Evolutionary conservation across 192 early-diverging fungal species (phyloP), one percentile per base, ranked within the genome.

Genomic region (Coemansia sp.): DNA sequence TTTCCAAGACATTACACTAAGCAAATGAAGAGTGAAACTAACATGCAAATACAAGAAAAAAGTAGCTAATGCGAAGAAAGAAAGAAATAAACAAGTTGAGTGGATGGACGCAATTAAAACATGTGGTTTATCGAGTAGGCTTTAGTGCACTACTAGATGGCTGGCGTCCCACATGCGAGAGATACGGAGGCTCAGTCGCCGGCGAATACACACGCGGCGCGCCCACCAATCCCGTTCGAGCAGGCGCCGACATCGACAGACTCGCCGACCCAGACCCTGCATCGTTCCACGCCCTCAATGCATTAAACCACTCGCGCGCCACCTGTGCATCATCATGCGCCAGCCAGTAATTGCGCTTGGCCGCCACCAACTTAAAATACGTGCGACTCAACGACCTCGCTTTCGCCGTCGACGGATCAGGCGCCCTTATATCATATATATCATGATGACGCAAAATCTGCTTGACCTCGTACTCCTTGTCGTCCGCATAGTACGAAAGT

Each of bases 321-420:
- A 50, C 57, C 0, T 23, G 54, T 3, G 60, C 37, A 35, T 81
- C 73, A 16, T 81, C 78, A 22, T 74, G 73, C 2, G 78, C 78
- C 59, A 83, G 52, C 81, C 81, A 83, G 54, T 83, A 83, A 62
- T 66, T 78, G 62, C 81, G 68, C 23, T 75, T 70, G 11, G 57
- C 65, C 0, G 71, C 66, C 22, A 74, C 75, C 12, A 83, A 18
- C 59, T 77, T 74, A 52, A 83, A 75, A 48, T 73, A 78, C 14
- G 70, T 73, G 43, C 75, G 71, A 16, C 39, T 53, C n/a, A 75
- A 55, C 19, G 78, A 81, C 29, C 61, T 58, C 14, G 71, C 72
- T 64, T 83, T 83, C n/a, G 70, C 66, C 6, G 75, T 68, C 10
- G 71, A 77, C 16, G 81, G 71, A 32, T 74, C 71, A 3, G 81